Evolutionary conservation across 1,284 basidiomycete species (phyloP).

Genomic region (Caloboletus firmus): DNA sequence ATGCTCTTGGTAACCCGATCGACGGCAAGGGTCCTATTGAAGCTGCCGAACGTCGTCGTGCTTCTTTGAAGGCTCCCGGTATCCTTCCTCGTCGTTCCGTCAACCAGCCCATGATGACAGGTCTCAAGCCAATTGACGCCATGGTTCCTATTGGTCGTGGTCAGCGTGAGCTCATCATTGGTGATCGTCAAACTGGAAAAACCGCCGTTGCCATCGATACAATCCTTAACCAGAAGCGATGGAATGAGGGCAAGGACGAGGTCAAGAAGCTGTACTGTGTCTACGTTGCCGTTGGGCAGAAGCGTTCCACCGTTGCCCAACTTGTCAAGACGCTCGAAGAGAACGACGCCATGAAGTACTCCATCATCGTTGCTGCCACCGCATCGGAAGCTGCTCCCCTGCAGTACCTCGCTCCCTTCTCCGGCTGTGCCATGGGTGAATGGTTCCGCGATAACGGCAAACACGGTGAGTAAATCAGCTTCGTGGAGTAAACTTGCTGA

Average conservation of each 20-base stretch:
- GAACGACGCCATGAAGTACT: constrained; percentile 99
- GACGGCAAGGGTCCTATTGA: constrained; percentile 99
- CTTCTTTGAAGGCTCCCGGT: constrained; percentile 97
- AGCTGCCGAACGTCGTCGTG: constrained; percentile 90
- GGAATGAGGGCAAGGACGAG: constrained; percentile 98
- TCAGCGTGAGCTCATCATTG: constrained; percentile 99
- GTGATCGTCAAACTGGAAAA: constrained; percentile 99
- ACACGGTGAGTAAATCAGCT: constrained; percentile 55
- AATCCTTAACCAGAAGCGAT: constrained; percentile 99
- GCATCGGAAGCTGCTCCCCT: constrained; percentile 98
- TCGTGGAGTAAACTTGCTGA: constrained; percentile 10
- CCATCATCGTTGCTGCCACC: constrained; percentile 98
- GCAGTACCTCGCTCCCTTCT: constrained; percentile 99
- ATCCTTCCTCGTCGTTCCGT: constrained; percentile 99
- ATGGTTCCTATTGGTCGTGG: constrained; percentile 99
- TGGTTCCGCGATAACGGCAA: constrained; percentile 99
- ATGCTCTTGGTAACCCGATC: constrained; percentile 99
- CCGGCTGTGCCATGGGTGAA: constrained; percentile 99
- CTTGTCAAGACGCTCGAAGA: constrained; percentile 99
- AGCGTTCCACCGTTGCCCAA: constrained; percentile 99
- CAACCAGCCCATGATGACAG: constrained; percentile 99
- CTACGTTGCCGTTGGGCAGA: constrained; percentile 98
- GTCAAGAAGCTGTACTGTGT: constrained; percentile 99
- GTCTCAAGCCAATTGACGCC: constrained; percentile 99
- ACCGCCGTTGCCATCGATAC: constrained; percentile 99